phyloP scores from a whole-genome alignment of 164 flowering plant species.

The Chimonanthus salicifolius region DNA sequence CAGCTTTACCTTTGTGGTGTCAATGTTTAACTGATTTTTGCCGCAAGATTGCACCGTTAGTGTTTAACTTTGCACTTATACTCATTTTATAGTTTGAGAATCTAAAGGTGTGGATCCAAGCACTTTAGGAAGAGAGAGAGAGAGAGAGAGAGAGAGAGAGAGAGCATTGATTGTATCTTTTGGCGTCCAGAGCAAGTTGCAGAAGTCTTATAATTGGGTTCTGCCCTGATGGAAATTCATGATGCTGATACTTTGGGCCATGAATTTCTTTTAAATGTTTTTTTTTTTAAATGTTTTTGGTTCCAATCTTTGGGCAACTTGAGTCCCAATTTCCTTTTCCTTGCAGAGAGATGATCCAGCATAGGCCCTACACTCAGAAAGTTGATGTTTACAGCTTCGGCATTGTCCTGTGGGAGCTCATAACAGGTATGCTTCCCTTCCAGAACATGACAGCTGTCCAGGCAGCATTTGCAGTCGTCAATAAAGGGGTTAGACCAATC shows the following conservation, averaged over 20 bases:
- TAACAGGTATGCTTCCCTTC: constrained; percentile 82
- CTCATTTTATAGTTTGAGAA: no score
- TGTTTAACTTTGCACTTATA: no score
- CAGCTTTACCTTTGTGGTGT: no score
- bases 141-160: no score
- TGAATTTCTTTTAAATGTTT: background rate
- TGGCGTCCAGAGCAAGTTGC: background rate
- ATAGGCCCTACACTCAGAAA: constrained; percentile 83
- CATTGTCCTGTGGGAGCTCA: constrained; percentile 88
- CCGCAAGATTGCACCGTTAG: no score
- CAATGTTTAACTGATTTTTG: no score
- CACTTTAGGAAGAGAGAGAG: no score
- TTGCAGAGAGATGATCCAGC: constrained; percentile 94
- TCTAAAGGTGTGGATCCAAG: no score
- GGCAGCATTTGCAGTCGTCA: constrained; percentile 94
- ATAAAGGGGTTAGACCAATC: constrained; percentile 68
- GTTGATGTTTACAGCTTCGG: constrained; percentile 96
- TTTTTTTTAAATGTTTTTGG: background rate
- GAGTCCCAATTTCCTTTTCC: background rate
- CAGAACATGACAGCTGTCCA: constrained; percentile 93
- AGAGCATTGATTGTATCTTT: background rate
- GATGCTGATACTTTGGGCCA: background rate
- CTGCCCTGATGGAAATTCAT: background rate
- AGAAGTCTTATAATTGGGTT: background rate
- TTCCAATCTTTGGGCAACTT: background rate